Evolutionary conservation across 2,329 filamentous ascomycete genomes (phyloP).

Genomic region (Thelonectria rubi): DNA sequence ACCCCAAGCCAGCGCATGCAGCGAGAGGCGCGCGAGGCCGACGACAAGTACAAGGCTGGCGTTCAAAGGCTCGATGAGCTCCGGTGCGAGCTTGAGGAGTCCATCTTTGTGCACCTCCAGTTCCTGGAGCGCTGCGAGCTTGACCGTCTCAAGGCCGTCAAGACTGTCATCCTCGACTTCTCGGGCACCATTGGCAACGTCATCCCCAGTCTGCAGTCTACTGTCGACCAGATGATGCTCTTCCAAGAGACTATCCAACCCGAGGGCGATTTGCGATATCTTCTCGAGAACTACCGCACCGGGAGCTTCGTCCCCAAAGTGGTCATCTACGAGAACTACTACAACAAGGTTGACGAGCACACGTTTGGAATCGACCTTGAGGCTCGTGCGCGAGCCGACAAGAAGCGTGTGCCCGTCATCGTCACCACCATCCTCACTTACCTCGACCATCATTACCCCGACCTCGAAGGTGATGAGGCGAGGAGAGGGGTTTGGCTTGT

Average conservation of each 20-base stretch:
- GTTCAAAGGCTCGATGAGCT: constrained; percentile 89
- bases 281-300: constrained; percentile 96
- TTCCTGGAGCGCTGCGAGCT: constrained; percentile 98
- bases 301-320: constrained; percentile 92
- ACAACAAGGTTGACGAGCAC: constrained; percentile 97
- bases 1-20: constrained; percentile 86
- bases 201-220: constrained; percentile 93
- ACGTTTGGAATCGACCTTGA: constrained; percentile 99
- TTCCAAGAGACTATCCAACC: constrained; percentile 99
- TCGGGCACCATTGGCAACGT: constrained; percentile 97
- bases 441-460: constrained; percentile 95
- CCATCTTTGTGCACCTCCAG: constrained; percentile 89
- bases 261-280: constrained; percentile 85
- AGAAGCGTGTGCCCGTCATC: constrained; percentile 92
- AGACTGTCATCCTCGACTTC: constrained; percentile 97
- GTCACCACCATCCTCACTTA: constrained; percentile 94
- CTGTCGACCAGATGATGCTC: constrained; percentile 98
- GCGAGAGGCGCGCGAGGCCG: constrained; percentile 87
- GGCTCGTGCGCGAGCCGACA: constrained; percentile 88
- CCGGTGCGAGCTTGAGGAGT: constrained; percentile 93
- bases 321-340: constrained; percentile 97
- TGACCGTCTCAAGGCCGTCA: constrained; percentile 96
- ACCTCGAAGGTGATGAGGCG: constrained; percentile 95
- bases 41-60: constrained; percentile 90
- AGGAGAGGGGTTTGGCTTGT: constrained; percentile 92